Evolutionary conservation across 2,329 filamentous ascomycete genomes (phyloP).

Genomic region (Ophiostoma sp.): DNA sequence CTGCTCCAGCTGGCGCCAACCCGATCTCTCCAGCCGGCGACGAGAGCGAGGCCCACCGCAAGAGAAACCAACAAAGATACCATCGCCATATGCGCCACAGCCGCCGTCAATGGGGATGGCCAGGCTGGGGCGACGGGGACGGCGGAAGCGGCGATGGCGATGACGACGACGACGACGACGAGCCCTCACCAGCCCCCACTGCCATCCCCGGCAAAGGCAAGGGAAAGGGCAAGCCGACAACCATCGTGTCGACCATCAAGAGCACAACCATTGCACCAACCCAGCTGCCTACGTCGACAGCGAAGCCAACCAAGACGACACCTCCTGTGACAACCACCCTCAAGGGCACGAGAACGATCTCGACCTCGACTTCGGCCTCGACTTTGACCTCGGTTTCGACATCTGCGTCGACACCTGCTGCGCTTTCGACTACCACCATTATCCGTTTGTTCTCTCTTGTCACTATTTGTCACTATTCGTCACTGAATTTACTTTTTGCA

Average conservation of each 20-base stretch:
- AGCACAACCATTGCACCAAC: not conserved
- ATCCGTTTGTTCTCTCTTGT: not conserved
- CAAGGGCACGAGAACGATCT: not conserved
- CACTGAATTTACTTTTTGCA: not conserved
- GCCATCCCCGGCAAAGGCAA: not conserved
- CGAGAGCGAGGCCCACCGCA: not conserved
- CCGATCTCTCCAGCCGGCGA: not conserved
- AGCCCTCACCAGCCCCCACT: not conserved
- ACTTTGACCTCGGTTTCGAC: not conserved
- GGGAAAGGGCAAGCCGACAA: not conserved
- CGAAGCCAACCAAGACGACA: not conserved
- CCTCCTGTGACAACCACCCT: not conserved
- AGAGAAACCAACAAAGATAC: not conserved
- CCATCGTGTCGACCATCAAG: not conserved
- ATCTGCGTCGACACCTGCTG: no score
- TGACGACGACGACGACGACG: not conserved
- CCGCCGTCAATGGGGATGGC: not conserved
- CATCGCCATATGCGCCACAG: not conserved
- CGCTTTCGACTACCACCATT: not conserved
- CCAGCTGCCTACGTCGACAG: not conserved
- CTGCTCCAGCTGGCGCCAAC: not conserved
- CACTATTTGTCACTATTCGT: no score
- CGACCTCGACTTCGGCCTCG: not conserved
- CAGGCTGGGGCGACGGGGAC: not conserved
- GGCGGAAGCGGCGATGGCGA: not conserved